Base-by-base conservation (phyloP, 169 alveolate genomes). In the Eimeria acervulina region DNA sequence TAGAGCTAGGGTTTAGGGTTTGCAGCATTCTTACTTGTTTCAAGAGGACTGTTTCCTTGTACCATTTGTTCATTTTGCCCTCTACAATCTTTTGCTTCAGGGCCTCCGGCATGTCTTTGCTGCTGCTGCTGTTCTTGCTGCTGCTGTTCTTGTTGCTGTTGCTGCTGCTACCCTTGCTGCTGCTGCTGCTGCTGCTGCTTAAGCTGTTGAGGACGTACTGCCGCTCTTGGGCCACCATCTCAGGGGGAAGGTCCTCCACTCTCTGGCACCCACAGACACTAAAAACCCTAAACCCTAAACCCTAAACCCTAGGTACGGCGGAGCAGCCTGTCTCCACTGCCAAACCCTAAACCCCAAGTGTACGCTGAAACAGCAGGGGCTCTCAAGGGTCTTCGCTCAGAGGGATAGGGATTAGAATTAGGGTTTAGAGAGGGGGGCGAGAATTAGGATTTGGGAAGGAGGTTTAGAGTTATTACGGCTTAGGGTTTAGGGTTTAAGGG, bases 231-330 rank as follows among this genome's bases (percentile, higher is more conserved):
- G 88, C 88, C 61, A 76, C 63, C 36, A 76, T 12, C 10, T 33
- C 88, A 15, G 88, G 88, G 61, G 88, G 88, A 12, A 76, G 88
- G 31, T 76, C 88, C 59, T 76, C 88, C 19, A 76, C 88, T 76
- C 59, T 36, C 88, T 76, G 88, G 47, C 0, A 5, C 31, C 59
- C 59, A 51, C 59, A 51, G 59, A 76, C 88, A 31, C 61, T 2
- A 19, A 76, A 33, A 40, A 40, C 81, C 51, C 4, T 2, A 36
- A 70, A 23, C 81, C 2, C 42, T 31, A 28, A 70, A 28, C 81
- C 81, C 81, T 70, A 70, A 70, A 70, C 12, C 81, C 81, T 13
- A 12, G 1, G 59, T 51, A 17, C 15, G 59, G 59, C 59, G 7
- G 59, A 51, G 7, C 15, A 51, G 59, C 59, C 8, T 5, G 68